Evolutionary conservation across 441 rosid genomes (phyloP).

Genomic region (Macaranga tanarius): DNA sequence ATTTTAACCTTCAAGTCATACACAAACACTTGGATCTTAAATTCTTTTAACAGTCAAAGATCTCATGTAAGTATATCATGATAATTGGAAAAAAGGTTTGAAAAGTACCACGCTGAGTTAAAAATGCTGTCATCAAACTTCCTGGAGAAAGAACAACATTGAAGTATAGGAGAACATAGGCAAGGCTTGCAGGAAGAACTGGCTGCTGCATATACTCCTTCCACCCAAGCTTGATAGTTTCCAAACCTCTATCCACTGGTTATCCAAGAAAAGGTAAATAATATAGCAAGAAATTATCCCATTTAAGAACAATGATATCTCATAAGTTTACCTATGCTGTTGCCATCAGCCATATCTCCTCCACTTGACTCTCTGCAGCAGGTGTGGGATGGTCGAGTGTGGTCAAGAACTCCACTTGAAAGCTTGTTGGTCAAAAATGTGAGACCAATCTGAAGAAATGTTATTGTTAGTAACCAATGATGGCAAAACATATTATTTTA

Average conservation of each 20-base stretch:
- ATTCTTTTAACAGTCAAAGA: neutral
- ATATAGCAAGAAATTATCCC: conserved; percentile 7
- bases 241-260: conserved; percentile 52
- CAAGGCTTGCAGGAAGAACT: conserved; percentile 94
- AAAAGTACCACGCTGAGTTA: conserved; percentile 72
- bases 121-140: conserved; percentile 94
- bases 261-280: conserved; percentile 22
- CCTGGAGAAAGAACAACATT: conserved; percentile 87
- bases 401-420: conserved; percentile 84
- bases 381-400: conserved; percentile 54
- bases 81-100: conserved; percentile 3
- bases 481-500: conserved; percentile 13
- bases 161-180: conserved; percentile 79
- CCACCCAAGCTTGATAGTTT: conserved; percentile 91
- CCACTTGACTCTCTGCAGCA: conserved; percentile 39
- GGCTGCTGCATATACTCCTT: conserved; percentile 89
- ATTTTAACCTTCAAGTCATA: neutral
- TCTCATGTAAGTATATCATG: neutral
- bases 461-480: conserved; percentile 11
- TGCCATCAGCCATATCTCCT: conserved; percentile 30
- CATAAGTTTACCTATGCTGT: conserved; percentile 47
- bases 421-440: conserved; percentile 77
- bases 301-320: neutral
- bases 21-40: neutral
- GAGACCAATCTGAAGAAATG: conserved; percentile 58